Evolutionary conservation across 371 early-diverging fungal species (phyloP).

Genomic region (Apophysomyces variabilis): DNA sequence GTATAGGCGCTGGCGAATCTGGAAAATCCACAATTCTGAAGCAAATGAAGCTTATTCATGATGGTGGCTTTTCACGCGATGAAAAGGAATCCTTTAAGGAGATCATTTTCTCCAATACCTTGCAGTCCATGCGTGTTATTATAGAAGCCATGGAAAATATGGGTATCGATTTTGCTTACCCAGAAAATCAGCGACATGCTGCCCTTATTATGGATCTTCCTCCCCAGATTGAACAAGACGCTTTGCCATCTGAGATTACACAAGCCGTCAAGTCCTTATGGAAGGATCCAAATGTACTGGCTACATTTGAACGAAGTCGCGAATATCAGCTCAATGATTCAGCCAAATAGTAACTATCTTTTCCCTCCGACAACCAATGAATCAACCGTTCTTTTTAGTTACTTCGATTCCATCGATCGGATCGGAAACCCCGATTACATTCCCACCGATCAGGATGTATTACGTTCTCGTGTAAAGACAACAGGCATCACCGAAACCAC

Average conservation of each 20-base stretch:
- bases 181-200: conserved; percentile 63
- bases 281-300: conserved; percentile 79
- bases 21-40: conserved; percentile 97
- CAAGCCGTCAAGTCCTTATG: conserved; percentile 79
- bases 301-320: conserved; percentile 75
- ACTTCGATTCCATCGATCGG: conserved; percentile 91
- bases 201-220: conserved; percentile 77
- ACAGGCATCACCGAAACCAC: conserved; percentile 88
- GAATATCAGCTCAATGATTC: conserved; percentile 93
- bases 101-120: conserved; percentile 92
- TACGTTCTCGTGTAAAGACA: conserved; percentile 83
- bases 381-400: conserved; percentile 43
- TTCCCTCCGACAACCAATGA: not conserved
- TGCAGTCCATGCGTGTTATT: conserved; percentile 94
- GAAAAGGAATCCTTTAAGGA: conserved; percentile 91
- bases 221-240: conserved; percentile 80
- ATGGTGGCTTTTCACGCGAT: conserved; percentile 84
- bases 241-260: conserved; percentile 80
- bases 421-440: conserved; percentile 75
- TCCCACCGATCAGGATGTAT: conserved; percentile 88
- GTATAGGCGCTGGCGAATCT: conserved; percentile 93
- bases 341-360: conserved; percentile 70
- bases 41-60: conserved; percentile 97
- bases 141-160: conserved; percentile 92
- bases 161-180: conserved; percentile 68